phyloP scores from a whole-genome alignment of 2,329 filamentous ascomycete species.

The Trichoderma sp. region DNA sequence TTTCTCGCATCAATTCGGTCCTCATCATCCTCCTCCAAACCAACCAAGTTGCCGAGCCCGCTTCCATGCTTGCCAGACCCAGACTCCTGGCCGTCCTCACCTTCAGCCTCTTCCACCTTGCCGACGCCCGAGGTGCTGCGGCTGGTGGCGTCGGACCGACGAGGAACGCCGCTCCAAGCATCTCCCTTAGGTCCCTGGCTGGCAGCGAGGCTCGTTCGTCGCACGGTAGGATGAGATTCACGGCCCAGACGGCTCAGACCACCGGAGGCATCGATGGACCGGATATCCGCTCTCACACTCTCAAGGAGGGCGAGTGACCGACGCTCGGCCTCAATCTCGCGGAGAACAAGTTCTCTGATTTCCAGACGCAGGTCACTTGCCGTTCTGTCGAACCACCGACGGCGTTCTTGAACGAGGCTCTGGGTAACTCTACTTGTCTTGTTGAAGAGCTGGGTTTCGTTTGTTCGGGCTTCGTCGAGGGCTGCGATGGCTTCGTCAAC shows the following conservation, averaged over 20 bases:
- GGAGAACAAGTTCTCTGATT: constrained; percentile 88
- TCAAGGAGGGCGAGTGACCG: constrained; percentile 91
- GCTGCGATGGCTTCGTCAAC: constrained; percentile 95
- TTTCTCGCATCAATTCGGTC: constrained; percentile 95
- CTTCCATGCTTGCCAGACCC: constrained; percentile 41
- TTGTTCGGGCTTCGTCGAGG: constrained; percentile 81
- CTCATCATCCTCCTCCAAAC: constrained; percentile 78
- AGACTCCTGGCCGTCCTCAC: constrained; percentile 44
- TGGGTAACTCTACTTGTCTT: constrained; percentile 89
- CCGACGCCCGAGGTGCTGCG: constrained; percentile 68
- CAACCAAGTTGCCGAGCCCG: constrained; percentile 50
- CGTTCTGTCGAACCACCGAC: constrained; percentile 88
- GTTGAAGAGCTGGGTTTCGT: constrained; percentile 77
- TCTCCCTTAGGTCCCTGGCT: constrained; percentile 98
- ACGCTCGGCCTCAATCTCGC: constrained; percentile 93
- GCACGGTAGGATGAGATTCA: constrained; percentile 75
- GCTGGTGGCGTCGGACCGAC: constrained; percentile 75
- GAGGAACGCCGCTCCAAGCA: constrained; percentile 92
- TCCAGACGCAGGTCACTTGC: constrained; percentile 78
- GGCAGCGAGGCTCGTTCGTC: constrained; percentile 76
- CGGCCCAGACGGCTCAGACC: constrained; percentile 87
- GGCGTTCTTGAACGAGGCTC: constrained; percentile 84
- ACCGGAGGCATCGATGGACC: constrained; percentile 86
- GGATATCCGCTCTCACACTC: constrained; percentile 87
- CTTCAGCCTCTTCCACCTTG: constrained; percentile 63